Percentiles rank a stretch among this genome's conserved stretches.
phyloP scores from a whole-genome alignment of 371 early-diverging fungal species.

The Saksenaea oblongispora region DNA sequence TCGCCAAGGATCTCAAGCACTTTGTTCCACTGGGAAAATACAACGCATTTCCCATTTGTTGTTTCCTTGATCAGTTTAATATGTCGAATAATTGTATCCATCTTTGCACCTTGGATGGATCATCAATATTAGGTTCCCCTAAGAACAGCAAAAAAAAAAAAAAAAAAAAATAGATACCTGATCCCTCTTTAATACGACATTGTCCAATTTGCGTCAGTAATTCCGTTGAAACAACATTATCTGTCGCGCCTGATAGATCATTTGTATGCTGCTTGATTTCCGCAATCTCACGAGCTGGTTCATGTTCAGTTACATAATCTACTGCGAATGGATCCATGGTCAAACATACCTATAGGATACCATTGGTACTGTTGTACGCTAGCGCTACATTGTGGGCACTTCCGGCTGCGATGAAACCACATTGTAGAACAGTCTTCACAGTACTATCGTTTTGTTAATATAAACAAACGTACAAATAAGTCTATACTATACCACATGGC shows the following conservation, averaged over 20 bases:
- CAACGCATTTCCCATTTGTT: slow-evolving; percentile 56
- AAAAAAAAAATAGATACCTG: slow-evolving; percentile 9
- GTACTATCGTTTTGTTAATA: slow-evolving; percentile 13
- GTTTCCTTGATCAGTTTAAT: slow-evolving; percentile 47
- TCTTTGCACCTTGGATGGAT: slow-evolving; percentile 42
- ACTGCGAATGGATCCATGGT: background rate
- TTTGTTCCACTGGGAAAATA: slow-evolving; percentile 74
- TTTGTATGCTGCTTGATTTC: background rate
- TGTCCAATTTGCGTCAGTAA: slow-evolving; percentile 10
- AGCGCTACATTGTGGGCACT: slow-evolving; percentile 39
- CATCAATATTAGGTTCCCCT: too few relatives aligned
- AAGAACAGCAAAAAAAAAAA: slow-evolving; percentile 1
- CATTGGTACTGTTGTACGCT: slow-evolving; percentile 23
- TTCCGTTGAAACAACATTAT: background rate
- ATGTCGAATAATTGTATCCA: slow-evolving; percentile 67
- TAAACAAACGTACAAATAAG: background rate
- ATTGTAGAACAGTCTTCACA: slow-evolving; percentile 28
- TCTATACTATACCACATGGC: slow-evolving; percentile 21
- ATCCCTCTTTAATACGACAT: slow-evolving; percentile 13
- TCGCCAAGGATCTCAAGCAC: slow-evolving; percentile 55
- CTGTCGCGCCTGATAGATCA: background rate
- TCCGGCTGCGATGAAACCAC: slow-evolving; percentile 28
- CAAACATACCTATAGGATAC: slow-evolving; percentile 29
- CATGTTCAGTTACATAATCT: background rate
- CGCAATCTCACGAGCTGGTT: background rate